Conservation (phyloP, 2,329 filamentous ascomycete genomes). For the Sarocladiaceae sp. region DNA sequence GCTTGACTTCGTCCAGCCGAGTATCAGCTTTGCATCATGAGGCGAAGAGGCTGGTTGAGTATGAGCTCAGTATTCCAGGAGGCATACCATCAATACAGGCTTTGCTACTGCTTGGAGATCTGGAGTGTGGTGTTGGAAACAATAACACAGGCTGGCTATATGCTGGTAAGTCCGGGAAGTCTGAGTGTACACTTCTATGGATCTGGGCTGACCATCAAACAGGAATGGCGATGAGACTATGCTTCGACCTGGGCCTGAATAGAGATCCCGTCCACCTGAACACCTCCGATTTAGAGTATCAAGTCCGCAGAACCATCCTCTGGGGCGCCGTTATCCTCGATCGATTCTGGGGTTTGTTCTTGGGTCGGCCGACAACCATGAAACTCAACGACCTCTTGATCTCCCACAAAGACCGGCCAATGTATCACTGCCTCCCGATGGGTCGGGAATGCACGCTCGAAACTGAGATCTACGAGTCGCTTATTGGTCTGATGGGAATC, state of each 20-base stretch:
- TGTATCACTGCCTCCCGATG: neutral
- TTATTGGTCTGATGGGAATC: neutral
- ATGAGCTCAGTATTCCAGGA: neutral
- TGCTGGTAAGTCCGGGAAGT: neutral
- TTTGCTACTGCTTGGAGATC: neutral
- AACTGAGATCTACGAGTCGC: constrained; percentile 2
- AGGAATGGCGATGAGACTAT: neutral
- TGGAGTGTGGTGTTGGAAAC: neutral
- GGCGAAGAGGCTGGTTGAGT: neutral
- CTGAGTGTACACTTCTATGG: neutral
- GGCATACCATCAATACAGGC: neutral
- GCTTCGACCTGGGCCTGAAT: constrained; percentile 5
- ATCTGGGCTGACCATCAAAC: neutral
- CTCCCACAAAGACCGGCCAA: neutral
- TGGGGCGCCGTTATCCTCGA: neutral
- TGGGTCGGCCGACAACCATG: neutral
- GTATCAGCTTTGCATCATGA: neutral
- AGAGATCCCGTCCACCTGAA: neutral
- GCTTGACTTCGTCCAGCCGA: neutral
- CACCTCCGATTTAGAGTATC: neutral
- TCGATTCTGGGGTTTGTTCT: neutral
- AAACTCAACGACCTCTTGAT: neutral
- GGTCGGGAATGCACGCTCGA: neutral
- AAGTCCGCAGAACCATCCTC: neutral
- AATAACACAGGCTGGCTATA: constrained; percentile 3